Percentiles rank a stretch among this genome's conserved stretches.
These are phyloP conservation scores for Podospora sp. DNA, from an alignment of 495 filamentous ascomycete genomes.

Conservation along the genomic window DNA sequence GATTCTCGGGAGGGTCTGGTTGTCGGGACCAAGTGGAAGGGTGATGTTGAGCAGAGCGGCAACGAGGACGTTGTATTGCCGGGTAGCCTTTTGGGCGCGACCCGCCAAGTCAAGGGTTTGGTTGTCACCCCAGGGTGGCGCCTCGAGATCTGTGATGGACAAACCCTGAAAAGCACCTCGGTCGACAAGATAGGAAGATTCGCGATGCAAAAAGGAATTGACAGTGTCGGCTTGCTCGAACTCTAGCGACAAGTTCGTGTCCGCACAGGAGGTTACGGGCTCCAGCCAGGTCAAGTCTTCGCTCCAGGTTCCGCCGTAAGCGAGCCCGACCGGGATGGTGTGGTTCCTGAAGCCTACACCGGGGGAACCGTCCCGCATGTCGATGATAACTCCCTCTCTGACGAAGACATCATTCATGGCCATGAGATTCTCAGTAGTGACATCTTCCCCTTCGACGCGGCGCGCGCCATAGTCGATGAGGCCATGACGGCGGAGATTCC, in stretches of 20 bases:
- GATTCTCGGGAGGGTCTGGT: not conserved
- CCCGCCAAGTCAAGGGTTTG: slow-evolving; percentile 1
- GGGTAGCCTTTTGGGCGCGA: slow-evolving; percentile 3
- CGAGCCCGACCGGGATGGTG: not conserved
- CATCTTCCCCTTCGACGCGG: not conserved
- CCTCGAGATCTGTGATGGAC: not conserved
- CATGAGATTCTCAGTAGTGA: not conserved
- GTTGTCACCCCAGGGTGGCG: not conserved
- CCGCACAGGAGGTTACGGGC: slow-evolving; percentile 2
- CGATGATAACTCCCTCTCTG: slow-evolving; percentile 7
- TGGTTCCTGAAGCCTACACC: slow-evolving; percentile 12
- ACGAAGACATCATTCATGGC: not conserved
- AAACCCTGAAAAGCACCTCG: slow-evolving; percentile 2
- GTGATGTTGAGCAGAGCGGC: not conserved
- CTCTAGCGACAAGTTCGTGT: slow-evolving; percentile 4
- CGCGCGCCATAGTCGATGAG: not conserved
- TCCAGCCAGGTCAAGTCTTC: slow-evolving; percentile 2
- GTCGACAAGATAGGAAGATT: not conserved
- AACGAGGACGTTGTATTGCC: not conserved
- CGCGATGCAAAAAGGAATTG: not conserved
- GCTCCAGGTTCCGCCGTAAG: not conserved
- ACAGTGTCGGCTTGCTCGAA: not conserved
- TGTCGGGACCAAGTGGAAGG: not conserved
- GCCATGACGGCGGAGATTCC: not conserved
- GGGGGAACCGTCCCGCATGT: not conserved